Conservation (phyloP, 306 rosid species). For the Begonia masoniana region DNA sequence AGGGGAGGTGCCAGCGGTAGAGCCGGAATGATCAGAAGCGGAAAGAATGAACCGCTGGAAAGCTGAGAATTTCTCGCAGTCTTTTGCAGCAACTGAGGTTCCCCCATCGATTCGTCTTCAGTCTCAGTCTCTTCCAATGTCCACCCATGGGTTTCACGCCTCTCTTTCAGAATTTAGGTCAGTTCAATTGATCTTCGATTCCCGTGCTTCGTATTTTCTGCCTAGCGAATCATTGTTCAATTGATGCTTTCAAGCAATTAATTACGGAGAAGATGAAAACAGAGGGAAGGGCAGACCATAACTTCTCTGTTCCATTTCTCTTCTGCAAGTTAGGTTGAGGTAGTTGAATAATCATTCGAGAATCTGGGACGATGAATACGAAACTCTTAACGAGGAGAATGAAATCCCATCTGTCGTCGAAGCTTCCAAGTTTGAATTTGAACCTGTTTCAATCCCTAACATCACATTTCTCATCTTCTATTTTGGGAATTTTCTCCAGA, state of each 20-base stretch:
- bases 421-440: too few relatives aligned
- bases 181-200: background rate
- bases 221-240: too few relatives aligned
- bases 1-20: background rate
- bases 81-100: constrained; percentile 7
- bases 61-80: constrained; percentile 24
- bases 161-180: constrained; percentile 37
- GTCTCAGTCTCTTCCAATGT: constrained; percentile 14
- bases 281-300: too few relatives aligned
- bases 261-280: too few relatives aligned
- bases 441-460: too few relatives aligned
- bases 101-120: constrained; percentile 23
- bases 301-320: too few relatives aligned
- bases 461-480: background rate
- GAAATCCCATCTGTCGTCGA: too few relatives aligned
- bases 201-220: background rate
- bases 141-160: constrained; percentile 15
- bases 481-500: constrained; percentile 19
- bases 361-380: too few relatives aligned
- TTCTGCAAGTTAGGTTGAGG: too few relatives aligned
- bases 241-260: too few relatives aligned
- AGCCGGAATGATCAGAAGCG: background rate
- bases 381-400: too few relatives aligned
- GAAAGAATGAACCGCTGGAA: constrained; percentile 36
- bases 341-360: too few relatives aligned